These are phyloP conservation scores for Dorcoceras hygrometricum DNA, from an alignment of 257 asterid species.

Conservation along the genomic window DNA sequence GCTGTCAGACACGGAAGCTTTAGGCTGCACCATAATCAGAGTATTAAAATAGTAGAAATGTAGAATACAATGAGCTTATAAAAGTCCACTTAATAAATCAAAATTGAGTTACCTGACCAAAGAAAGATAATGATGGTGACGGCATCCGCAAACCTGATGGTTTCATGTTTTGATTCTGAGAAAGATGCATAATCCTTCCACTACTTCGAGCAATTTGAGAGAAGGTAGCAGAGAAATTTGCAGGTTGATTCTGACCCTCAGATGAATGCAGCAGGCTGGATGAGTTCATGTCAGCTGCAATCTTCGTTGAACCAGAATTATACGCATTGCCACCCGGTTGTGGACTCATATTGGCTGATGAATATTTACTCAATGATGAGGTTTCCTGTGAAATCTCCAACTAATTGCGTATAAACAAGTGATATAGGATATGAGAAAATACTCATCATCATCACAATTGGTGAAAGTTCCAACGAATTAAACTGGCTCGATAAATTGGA, in stretches of 20 bases:
- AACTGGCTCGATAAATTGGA: conserved; percentile 9
- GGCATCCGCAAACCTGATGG: conserved; percentile 95
- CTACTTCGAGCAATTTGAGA: conserved; percentile 33
- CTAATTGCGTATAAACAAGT: conserved; percentile 14
- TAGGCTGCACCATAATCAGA: conserved; percentile 59
- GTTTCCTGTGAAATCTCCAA: conserved; percentile 38
- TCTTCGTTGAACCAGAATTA: conserved; percentile 39
- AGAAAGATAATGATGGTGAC: conserved; percentile 89
- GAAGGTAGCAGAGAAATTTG: conserved; percentile 29
- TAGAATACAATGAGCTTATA: conserved; percentile 12
- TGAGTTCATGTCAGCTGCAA: conserved; percentile 30
- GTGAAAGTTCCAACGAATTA: conserved; percentile 26
- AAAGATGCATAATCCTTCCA: conserved; percentile 38
- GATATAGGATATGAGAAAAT: conserved; percentile 18
- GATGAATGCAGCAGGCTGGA: conserved; percentile 32
- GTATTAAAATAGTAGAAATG: conserved; percentile 25
- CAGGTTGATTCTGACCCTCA: conserved; percentile 31
- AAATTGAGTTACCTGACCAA: conserved; percentile 62
- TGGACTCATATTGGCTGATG: conserved; percentile 33
- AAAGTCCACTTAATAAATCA: conserved; percentile 25
- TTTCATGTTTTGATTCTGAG: conserved; percentile 38
- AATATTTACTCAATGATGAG: conserved; percentile 35
- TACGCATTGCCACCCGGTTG: conserved; percentile 31
- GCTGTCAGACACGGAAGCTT: conserved; percentile 40
- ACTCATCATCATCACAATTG: conserved; percentile 13